A percentile compares a stretch with the other conserved stretches of the same genome.
Evolutionary conservation across 2,329 filamentous ascomycete genomes (phyloP).

Genomic region (Pezizomycotina sp.): DNA sequence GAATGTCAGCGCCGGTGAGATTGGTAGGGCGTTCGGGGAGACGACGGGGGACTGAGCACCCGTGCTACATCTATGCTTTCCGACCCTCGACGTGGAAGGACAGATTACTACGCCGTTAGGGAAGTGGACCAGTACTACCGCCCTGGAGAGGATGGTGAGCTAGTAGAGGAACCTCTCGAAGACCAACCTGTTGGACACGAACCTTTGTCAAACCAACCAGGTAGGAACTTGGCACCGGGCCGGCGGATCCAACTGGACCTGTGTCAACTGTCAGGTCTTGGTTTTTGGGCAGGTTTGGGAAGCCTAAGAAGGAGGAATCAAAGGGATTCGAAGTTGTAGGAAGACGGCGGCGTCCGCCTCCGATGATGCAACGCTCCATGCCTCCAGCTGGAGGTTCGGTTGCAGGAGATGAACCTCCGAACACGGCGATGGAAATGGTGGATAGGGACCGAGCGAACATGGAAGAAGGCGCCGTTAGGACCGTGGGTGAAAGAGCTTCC

Average conservation of each 20-base stretch:
- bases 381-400: too few relatives aligned
- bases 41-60: conserved; percentile 25
- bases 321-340: conserved; percentile 96
- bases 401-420: conserved; percentile 35
- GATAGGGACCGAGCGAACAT: conserved; percentile 9
- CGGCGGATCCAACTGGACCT: conserved; percentile 82
- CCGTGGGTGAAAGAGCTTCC: conserved; percentile 30
- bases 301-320: conserved; percentile 30
- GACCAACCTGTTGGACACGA: too few relatives aligned
- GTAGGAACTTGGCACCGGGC: conserved; percentile 76
- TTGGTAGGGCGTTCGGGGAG: conserved; percentile 9
- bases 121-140: conserved; percentile 97
- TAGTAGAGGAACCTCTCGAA: too few relatives aligned
- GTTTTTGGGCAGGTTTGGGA: conserved; percentile 54
- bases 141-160: conserved; percentile 65
- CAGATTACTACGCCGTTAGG: conserved; percentile 76
- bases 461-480: conserved; percentile 7
- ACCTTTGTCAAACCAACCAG: conserved; percentile 66
- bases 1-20: conserved; percentile 29
- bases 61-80: conserved; percentile 31
- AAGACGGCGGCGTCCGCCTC: conserved; percentile 69
- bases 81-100: conserved; percentile 33
- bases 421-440: conserved; percentile 9
- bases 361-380: too few relatives aligned
- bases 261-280: conserved; percentile 80